phyloP scores from a whole-genome alignment of 2,329 filamentous ascomycete species.

The Colletotrichum sp. region DNA sequence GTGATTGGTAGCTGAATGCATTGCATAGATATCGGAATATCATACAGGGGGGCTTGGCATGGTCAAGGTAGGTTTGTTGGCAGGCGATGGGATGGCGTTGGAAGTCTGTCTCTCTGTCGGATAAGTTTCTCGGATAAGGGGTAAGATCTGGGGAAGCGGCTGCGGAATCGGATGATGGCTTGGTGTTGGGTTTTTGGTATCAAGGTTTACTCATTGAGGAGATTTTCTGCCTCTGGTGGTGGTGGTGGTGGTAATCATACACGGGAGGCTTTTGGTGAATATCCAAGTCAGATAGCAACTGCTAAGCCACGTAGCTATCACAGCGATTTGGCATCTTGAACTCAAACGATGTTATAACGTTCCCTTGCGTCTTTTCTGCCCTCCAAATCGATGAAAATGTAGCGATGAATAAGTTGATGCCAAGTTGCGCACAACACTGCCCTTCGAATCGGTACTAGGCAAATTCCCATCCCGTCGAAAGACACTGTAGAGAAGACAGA shows the following conservation, averaged over 20 bases:
- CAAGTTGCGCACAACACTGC: too few species aligned
- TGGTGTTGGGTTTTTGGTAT: neutral
- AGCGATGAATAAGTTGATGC: too few species aligned
- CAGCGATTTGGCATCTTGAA: too few species aligned
- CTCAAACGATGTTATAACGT: too few species aligned
- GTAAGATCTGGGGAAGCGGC: neutral
- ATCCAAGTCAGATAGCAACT: neutral
- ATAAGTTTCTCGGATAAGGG: neutral
- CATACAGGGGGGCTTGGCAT: neutral
- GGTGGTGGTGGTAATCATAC: too few species aligned
- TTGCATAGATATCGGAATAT: neutral
- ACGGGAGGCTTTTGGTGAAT: neutral
- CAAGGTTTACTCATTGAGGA: neutral
- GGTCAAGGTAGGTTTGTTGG: neutral
- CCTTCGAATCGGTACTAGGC: too few species aligned
- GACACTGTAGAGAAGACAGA: too few species aligned
- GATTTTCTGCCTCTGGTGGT: neutral
- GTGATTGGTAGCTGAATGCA: neutral
- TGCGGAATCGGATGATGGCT: neutral
- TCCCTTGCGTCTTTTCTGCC: too few species aligned
- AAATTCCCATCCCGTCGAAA: too few species aligned
- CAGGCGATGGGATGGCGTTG: neutral
- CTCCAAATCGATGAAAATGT: too few species aligned
- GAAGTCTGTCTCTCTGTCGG: neutral
- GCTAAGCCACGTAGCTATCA: too few species aligned